Evolutionary conservation across 1,284 basidiomycete genomes (phyloP).

Genomic region (Puccinia coronata): DNA sequence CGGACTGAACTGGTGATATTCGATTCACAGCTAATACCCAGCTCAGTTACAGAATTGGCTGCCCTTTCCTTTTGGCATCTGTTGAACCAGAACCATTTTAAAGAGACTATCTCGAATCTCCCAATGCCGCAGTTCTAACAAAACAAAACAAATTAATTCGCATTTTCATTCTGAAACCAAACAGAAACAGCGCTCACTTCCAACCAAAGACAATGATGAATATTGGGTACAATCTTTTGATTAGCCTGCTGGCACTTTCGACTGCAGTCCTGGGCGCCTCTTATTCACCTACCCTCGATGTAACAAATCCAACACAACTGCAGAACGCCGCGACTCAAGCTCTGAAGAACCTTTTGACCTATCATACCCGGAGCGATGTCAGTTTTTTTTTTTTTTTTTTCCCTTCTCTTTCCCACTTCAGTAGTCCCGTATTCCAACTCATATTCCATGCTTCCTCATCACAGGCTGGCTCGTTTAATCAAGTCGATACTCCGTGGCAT

Average conservation of each 20-base stretch:
- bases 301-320: conserved; percentile 18
- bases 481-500: conserved; percentile 29
- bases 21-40: not conserved
- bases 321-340: conserved; percentile 10
- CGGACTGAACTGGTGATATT: conserved; percentile 7
- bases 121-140: no score
- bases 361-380: not conserved
- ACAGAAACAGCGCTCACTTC: not conserved
- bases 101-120: no score
- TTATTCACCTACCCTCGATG: conserved; percentile 40
- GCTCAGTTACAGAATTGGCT: not conserved
- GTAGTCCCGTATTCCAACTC: not conserved
- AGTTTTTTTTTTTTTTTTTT: not conserved
- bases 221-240: conserved; percentile 23
- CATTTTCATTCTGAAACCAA: not conserved
- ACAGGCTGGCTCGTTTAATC: conserved; percentile 23
- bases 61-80: not conserved
- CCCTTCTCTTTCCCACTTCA: not conserved
- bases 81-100: not conserved
- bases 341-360: conserved; percentile 41
- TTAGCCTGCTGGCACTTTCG: not conserved
- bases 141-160: no score
- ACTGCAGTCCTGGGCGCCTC: conserved; percentile 11
- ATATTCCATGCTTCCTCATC: no score
- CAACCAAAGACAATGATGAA: not conserved